Base-by-base conservation (phyloP, 2,329 filamentous ascomycete species). In the Ambrosiella beaveri region DNA sequence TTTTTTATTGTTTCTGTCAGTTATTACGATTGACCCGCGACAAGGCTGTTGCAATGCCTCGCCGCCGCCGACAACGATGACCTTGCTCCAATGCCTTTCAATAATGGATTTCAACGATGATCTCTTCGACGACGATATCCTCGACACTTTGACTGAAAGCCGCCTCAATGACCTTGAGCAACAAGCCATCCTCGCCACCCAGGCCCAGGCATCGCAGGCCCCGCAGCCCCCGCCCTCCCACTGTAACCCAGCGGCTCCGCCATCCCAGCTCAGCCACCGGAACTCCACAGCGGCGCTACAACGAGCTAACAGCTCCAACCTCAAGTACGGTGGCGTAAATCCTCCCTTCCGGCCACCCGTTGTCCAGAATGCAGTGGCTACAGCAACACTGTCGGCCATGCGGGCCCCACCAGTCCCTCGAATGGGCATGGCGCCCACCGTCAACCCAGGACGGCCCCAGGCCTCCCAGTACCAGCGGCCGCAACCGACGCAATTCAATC, bases 101-200 rank as follows among this genome's bases (percentile, higher is more conserved):
- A 56, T 50, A 6, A 61, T 61, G 57, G 57, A 59, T n/a, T 44
- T 55, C 53, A 35, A 55, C 39, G 54, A 56, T 38, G 44, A 56
- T n/a, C 50, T 54, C 8, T 60, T 60, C 27, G 51, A 57, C 60
- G 81, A 84, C 66, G 81, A 82, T 65, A 80, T 75, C 61, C 73
- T 85, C 63, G 80, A 85, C 66, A 73, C 76, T 45, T 70, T 85
- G 47, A 77, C 80, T 62, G 73, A 75, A 62, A 74, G 75, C 62
- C 72, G 73, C 52, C 70, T 85, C 2, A 73, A 79, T 63, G 79
- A 83, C 65, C 76, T 85, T 62, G 82, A 85, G 65, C 76, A 77
- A 64, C 76, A 77, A 65, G 81, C 81, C 44, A 79, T 84, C 62
- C 76, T 77, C 63, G 75, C 75, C 63, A 84, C 81, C 3, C 79